phyloP scores from a whole-genome alignment of 768 basidiomycete genomes.

The Termitomyces heimii region DNA sequence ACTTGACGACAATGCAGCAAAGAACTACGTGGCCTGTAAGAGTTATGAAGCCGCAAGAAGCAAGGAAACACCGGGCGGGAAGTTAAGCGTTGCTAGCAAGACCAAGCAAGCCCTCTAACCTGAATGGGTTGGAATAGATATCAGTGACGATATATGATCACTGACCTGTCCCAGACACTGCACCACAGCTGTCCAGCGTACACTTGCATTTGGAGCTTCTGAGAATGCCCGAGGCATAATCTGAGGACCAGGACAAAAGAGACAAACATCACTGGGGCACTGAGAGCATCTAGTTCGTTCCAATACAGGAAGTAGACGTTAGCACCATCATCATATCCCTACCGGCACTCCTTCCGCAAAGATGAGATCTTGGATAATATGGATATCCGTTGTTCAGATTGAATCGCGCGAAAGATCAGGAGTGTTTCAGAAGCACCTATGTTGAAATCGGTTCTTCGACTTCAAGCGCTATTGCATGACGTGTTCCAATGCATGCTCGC shows the following conservation, averaged over 20 bases:
- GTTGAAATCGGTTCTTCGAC: too few relatives aligned
- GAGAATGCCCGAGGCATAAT: background rate
- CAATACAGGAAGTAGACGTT: too few relatives aligned
- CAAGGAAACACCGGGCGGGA: background rate
- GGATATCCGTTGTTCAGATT: too few relatives aligned
- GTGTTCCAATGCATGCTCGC: too few relatives aligned
- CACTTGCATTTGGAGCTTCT: background rate
- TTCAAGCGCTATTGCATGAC: too few relatives aligned
- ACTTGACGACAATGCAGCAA: background rate
- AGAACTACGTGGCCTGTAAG: background rate
- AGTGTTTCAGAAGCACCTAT: too few relatives aligned
- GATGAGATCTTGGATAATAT: too few relatives aligned
- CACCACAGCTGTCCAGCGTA: background rate
- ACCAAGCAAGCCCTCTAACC: background rate
- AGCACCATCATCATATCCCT: too few relatives aligned
- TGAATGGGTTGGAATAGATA: background rate
- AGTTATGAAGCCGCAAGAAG: background rate
- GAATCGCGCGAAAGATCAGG: too few relatives aligned
- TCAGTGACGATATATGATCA: background rate
- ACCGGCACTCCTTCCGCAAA: too few relatives aligned
- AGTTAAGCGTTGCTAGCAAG: background rate
- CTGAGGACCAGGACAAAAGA: background rate
- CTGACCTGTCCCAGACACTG: background rate
- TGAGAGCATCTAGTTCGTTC: too few relatives aligned
- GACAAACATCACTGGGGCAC: background rate